Conservation (phyloP, 1,139 yeast species). For the Yamadazyma spencermartinsiae region DNA sequence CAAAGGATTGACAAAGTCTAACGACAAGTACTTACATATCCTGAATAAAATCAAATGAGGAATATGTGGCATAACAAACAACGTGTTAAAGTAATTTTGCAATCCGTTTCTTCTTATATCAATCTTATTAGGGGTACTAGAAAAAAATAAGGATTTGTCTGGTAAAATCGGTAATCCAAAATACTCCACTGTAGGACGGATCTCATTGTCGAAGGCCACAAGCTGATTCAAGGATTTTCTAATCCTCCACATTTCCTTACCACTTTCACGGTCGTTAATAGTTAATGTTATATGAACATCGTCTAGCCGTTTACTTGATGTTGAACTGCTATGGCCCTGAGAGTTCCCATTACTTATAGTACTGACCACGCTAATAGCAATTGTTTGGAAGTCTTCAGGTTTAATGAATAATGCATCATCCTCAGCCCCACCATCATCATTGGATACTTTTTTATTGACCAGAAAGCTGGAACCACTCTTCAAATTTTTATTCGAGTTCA, state of each 20-base stretch:
- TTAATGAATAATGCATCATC: constrained; percentile 48
- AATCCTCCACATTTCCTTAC: constrained; percentile 72
- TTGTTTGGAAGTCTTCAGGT: constrained; percentile 66
- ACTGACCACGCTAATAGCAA: constrained; percentile 58
- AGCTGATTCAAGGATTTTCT: constrained; percentile 61
- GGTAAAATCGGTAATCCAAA: constrained; percentile 65
- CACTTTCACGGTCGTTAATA: constrained; percentile 56
- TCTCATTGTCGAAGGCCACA: constrained; percentile 52
- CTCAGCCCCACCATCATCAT: constrained; percentile 6
- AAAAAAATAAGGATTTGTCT: constrained; percentile 55
- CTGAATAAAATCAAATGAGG: constrained; percentile 54
- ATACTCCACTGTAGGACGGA: constrained; percentile 55
- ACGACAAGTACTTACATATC: constrained; percentile 66
- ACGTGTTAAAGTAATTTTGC: constrained; percentile 60
- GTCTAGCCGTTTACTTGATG: constrained; percentile 39
- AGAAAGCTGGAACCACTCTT: constrained; percentile 9
- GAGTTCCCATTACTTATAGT: constrained; percentile 37
- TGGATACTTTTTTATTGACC: constrained; percentile 6
- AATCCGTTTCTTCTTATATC: constrained; percentile 58
- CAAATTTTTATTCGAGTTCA: not conserved
- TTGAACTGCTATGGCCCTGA: constrained; percentile 19
- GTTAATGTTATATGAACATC: constrained; percentile 64
- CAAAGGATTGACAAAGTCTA: constrained; percentile 66
- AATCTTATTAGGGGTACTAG: constrained; percentile 64
- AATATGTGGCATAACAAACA: constrained; percentile 62